Percentiles rank a stretch among this genome's conserved stretches.
Evolutionary conservation across 2,329 filamentous ascomycete species (phyloP).

Genomic region (Calonectria pteridis): DNA sequence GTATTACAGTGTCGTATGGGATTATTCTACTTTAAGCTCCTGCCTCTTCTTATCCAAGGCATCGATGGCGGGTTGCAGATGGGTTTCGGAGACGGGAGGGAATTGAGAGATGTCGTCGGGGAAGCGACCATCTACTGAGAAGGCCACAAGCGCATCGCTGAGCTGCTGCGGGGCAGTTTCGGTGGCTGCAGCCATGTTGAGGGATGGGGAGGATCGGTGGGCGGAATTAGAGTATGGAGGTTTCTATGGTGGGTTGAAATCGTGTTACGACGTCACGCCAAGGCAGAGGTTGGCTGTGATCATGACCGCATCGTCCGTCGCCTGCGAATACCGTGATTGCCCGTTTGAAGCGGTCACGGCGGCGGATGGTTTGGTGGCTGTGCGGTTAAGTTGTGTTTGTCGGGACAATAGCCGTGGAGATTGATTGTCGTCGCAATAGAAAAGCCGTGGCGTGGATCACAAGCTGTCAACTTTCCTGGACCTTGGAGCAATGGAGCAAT

Average conservation of each 20-base stretch:
- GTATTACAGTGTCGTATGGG: constrained; percentile 24
- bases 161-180: constrained; percentile 47
- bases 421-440: constrained; percentile 11
- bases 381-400: constrained; percentile 26
- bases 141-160: constrained; percentile 56
- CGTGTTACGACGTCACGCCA: constrained; percentile 25
- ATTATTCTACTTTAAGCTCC: constrained; percentile 53
- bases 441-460: constrained; percentile 34
- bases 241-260: neutral
- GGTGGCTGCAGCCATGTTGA: constrained; percentile 48
- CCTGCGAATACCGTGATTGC: neutral
- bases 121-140: constrained; percentile 56
- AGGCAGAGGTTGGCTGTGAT: neutral
- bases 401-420: constrained; percentile 5
- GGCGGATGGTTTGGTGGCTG: neutral
- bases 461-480: constrained; percentile 41
- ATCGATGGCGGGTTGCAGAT: constrained; percentile 55
- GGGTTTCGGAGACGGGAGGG: constrained; percentile 52
- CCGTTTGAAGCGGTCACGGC: neutral
- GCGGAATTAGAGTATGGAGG: neutral
- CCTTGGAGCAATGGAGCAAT: neutral
- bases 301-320: constrained; percentile 8
- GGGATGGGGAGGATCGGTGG: neutral
- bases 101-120: constrained; percentile 55
- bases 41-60: constrained; percentile 52